Conservation (phyloP, 371 early-diverging fungal species). For the Mucor plumbeus region DNA sequence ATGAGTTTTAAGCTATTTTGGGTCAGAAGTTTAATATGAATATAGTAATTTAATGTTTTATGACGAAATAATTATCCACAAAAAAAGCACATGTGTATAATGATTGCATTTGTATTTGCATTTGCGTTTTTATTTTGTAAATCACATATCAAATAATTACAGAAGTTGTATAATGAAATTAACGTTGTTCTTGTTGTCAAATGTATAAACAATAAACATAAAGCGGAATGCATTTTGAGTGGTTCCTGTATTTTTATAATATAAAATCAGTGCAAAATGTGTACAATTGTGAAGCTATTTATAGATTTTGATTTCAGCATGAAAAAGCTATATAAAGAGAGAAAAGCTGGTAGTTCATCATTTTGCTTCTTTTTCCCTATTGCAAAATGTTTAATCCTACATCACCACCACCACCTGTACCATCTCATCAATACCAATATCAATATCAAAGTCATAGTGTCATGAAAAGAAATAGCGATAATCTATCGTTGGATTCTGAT, state of each 20-base stretch:
- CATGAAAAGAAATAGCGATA: background rate
- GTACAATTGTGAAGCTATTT: background rate
- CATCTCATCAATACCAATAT: slow-evolving; percentile 10
- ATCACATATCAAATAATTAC: background rate
- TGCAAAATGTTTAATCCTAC: background rate
- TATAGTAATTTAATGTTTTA: background rate
- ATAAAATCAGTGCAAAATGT: background rate
- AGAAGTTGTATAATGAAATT: background rate
- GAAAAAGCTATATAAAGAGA: background rate
- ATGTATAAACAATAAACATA: background rate
- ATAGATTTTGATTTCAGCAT: slow-evolving; percentile 4
- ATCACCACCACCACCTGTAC: slow-evolving; percentile 11
- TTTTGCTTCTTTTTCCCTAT: background rate
- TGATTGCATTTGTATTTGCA: no score
- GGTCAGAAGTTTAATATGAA: background rate
- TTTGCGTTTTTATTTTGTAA: background rate
- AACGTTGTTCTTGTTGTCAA: background rate
- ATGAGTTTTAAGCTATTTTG: slow-evolving; percentile 7
- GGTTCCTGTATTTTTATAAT: background rate
- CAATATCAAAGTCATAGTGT: background rate
- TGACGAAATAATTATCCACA: slow-evolving; percentile 2
- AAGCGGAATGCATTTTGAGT: slow-evolving; percentile 3
- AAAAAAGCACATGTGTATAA: background rate
- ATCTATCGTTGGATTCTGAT: background rate
- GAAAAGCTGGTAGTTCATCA: background rate